phyloP scores from a whole-genome alignment of 2,329 filamentous ascomycete genomes.

The Lachnellula arida region DNA sequence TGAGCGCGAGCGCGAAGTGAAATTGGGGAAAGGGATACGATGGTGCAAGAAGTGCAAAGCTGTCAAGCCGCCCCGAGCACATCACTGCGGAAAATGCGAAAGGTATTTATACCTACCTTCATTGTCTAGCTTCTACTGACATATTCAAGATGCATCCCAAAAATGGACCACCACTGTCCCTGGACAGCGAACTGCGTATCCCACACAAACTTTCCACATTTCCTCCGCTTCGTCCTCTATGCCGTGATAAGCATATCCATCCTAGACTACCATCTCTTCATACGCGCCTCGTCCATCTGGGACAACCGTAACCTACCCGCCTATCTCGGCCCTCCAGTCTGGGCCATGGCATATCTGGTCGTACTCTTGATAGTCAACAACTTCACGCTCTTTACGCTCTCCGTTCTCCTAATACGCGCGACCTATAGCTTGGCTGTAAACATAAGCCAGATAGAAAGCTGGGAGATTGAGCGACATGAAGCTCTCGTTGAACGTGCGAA shows the following conservation, averaged over 20 bases:
- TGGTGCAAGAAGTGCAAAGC: slow-evolving; percentile 76
- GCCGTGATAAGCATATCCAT: slow-evolving; percentile 56
- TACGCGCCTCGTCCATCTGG: slow-evolving; percentile 58
- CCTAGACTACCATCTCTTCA: slow-evolving; percentile 56
- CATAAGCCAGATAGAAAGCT: slow-evolving; percentile 75
- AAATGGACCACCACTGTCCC: slow-evolving; percentile 84
- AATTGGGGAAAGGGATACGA: slow-evolving; percentile 31
- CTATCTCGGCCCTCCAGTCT: slow-evolving; percentile 65
- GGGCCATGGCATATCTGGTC: slow-evolving; percentile 57
- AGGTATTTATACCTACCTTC: slow-evolving; percentile 38
- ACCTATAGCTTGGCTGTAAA: slow-evolving; percentile 60
- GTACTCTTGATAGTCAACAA: slow-evolving; percentile 54
- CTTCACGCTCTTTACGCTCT: slow-evolving; percentile 56
- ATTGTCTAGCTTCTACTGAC: slow-evolving; percentile 3
- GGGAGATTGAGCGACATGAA: slow-evolving; percentile 65
- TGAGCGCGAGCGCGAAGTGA: slow-evolving; percentile 24
- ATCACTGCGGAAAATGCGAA: slow-evolving; percentile 75
- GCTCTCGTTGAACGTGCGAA: slow-evolving; percentile 45
- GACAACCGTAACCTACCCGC: slow-evolving; percentile 60
- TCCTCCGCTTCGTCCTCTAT: slow-evolving; percentile 71
- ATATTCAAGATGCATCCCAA: slow-evolving; percentile 58
- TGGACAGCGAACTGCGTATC: slow-evolving; percentile 84
- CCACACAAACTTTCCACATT: slow-evolving; percentile 76
- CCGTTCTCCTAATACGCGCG: slow-evolving; percentile 61
- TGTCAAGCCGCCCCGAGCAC: slow-evolving; percentile 70